Evolutionary conservation across 257 asterid species (phyloP), one percentile per base, ranked within the genome.

Genomic region (Dorcoceras hygrometricum): DNA sequence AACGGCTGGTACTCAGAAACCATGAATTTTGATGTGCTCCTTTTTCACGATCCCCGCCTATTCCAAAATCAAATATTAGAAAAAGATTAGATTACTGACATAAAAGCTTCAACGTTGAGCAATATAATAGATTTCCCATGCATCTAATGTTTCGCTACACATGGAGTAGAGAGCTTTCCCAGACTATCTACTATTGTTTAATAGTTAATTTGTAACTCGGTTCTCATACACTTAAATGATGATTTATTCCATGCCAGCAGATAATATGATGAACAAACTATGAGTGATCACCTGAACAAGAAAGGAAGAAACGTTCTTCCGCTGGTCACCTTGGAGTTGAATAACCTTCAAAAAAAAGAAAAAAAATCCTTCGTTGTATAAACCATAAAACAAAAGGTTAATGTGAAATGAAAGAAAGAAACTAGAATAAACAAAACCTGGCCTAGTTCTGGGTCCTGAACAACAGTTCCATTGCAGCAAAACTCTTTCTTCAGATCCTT

Each of bases 381-480:
- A 5, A 16, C 16, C 55, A 14, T n/a, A n/a, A n/a, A n/a, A n/a
- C n/a, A 7, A 16, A 26, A 12, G 28, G 8, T 4, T 18, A 2
- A 36, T 18, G 5, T 11, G 22, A 6, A 63, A 23, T 16, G 25
- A 48, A 48, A 19, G 39, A 22, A 68, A 31, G 9, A 29, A 22
- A 20, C 6, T 53, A 19, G 54, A 59, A 43, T 9, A 51, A 23
- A 22, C 23, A 14, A 28, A 29, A 88, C 96, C 89, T 90, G 94
- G 78, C 97, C 97, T 79, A 90, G 75, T 79, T 90, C 97, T 4
- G 94, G 87, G 73, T 90, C 95, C 74, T 90, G 90, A 61, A 90
- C 95, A 31, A 90, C 97, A 32, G 97, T 90, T 57, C 97, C 97
- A 84, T 89, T 89, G 88, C 97, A 89, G 86, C 97, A 89, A 71